These are phyloP conservation scores for Candida nonsorbophila DNA, from an alignment of 805 yeast species.

Conservation along the genomic window DNA sequence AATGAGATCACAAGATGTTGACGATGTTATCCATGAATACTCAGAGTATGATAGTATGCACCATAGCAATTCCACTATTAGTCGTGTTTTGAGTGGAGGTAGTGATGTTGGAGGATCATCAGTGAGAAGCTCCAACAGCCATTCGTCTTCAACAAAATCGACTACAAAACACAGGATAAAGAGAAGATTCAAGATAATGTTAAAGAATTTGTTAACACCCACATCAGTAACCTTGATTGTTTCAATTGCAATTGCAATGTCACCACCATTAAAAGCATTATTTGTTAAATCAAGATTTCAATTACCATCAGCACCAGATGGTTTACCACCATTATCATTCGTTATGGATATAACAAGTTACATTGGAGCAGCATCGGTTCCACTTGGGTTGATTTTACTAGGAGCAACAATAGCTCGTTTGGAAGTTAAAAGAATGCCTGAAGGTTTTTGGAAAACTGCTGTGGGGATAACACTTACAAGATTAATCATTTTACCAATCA, in stretches of 20 bases:
- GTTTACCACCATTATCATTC: conserved; percentile 76
- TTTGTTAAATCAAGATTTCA: conserved; percentile 28
- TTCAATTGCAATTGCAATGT: conserved; percentile 64
- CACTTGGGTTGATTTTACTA: conserved; percentile 71
- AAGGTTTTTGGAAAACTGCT: conserved; percentile 69
- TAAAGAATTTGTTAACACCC: conserved; percentile 61
- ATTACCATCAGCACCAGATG: conserved; percentile 79
- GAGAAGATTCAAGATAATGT: conserved; percentile 8
- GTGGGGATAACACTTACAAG: conserved; percentile 51
- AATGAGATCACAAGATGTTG: conserved; percentile 23
- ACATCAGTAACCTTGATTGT: conserved; percentile 66
- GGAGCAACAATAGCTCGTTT: conserved; percentile 89
- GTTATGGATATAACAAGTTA: conserved; percentile 77
- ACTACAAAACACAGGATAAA: conserved; percentile 4
- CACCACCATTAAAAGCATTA: conserved; percentile 78
- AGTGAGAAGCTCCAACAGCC: neutral
- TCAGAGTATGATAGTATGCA: conserved; percentile 40
- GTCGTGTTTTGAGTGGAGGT: conserved; percentile 14
- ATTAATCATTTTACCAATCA: conserved; percentile 67
- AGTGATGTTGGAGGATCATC: conserved; percentile 15
- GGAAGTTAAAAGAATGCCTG: conserved; percentile 52
- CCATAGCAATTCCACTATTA: conserved; percentile 11
- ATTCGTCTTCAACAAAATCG: neutral
- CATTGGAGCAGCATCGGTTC: conserved; percentile 84
- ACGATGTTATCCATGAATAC: conserved; percentile 38